Percentiles rank a stretch among this genome's conserved stretches.
Evolutionary conservation across 2,329 filamentous ascomycete species (phyloP).

Genomic region (Botrytis elliptica): DNA sequence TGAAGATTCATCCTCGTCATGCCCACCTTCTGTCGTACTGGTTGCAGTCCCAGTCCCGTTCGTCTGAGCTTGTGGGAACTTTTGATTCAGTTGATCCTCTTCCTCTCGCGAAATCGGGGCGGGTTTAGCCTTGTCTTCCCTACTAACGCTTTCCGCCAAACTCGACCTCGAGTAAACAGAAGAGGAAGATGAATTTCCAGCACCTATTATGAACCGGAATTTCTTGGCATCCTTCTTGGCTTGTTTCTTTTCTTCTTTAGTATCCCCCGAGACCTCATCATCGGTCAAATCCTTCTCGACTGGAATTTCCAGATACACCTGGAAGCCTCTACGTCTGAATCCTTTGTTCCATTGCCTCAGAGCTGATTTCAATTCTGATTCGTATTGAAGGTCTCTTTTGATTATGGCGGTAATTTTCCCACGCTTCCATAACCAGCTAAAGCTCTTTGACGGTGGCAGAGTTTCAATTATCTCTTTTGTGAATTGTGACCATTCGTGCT

Average conservation of each 20-base stretch:
- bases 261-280: slow-evolving; percentile 7
- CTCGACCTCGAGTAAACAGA: slow-evolving; percentile 16
- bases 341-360: slow-evolving; percentile 31
- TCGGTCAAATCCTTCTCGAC: slow-evolving; percentile 14
- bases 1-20: not conserved
- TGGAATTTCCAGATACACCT: slow-evolving; percentile 32
- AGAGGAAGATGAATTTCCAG: slow-evolving; percentile 12
- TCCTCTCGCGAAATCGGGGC: not conserved
- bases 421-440: slow-evolving; percentile 13
- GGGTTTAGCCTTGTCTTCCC: slow-evolving; percentile 1
- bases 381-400: slow-evolving; percentile 28
- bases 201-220: slow-evolving; percentile 26
- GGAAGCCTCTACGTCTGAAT: slow-evolving; percentile 29
- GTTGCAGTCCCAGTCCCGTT: not conserved
- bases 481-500: slow-evolving; percentile 33
- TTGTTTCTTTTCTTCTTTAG: slow-evolving; percentile 21
- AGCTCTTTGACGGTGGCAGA: slow-evolving; percentile 1
- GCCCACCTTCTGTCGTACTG: not conserved
- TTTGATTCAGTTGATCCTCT: not conserved
- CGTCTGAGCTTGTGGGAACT: not conserved
- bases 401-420: slow-evolving; percentile 6
- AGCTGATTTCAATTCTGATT: slow-evolving; percentile 28
- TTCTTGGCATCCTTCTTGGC: slow-evolving; percentile 22
- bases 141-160: slow-evolving; percentile 14
- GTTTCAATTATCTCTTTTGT: slow-evolving; percentile 31